Evolutionary conservation across 176 grass and related monocot species (phyloP), one percentile per base, ranked within the genome.

Genomic region (Oryza glaberrima): DNA sequence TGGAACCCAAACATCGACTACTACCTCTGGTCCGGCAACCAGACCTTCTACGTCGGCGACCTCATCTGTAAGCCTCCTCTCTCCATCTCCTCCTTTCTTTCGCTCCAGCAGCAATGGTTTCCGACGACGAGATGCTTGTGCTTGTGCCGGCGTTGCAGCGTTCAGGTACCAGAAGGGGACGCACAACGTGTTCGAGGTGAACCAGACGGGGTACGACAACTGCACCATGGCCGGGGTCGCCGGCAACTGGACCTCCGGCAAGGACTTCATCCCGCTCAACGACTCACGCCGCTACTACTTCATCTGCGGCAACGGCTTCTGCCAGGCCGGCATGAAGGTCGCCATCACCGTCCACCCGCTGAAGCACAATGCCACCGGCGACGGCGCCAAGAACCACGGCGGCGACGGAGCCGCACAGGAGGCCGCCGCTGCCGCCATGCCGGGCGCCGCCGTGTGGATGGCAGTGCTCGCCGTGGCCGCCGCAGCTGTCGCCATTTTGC

Each of bases 1-100:
- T 98, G 96, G 93, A 98, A 98, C 88, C 93, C 96, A 66, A 93
- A 95, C 96, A 90, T 98, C 91, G 87, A 92, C 87, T 98, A 91
- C 89, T 83, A 86, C 2, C 77, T 86, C 69, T 98, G 91, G 96
- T 90, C 89, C 65, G 82, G 76, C 91, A 95, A 98, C 84, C 96
- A 95, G 51, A 98, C 91, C 40, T 94, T 94, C 96, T 73, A 77
- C 73, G 88, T 88, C 74, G 77, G 86, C 68, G 96, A 95, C 81
- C 91, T 98, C 83, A 94, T 98, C 73, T 98, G 93, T 98, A 87
- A 85, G 80, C 28, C 4, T 2, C 3, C 12, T 17, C 16, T 17
- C 1, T 26, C 2, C 14, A 25, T 49, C 4, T 22, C 35, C 45
- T 82, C n/a, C 45, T 46, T 7, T 48, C 45, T 49, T 48, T 28